Evolutionary conservation across 2,329 filamentous ascomycete genomes (phyloP).

Genomic region (Paecilomyces sp.): DNA sequence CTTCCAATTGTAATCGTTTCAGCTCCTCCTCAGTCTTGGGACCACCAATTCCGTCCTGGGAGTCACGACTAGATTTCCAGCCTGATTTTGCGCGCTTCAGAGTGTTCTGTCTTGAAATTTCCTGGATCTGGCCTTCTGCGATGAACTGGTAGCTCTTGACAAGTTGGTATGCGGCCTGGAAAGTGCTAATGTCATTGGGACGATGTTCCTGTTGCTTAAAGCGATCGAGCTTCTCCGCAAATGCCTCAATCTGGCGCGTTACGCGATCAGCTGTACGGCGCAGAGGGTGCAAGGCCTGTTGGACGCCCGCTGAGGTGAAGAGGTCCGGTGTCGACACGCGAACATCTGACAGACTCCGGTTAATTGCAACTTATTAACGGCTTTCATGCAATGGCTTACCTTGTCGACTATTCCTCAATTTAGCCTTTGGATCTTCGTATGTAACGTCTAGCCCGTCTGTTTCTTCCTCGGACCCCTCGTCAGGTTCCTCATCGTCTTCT

Average conservation of each 20-base stretch:
- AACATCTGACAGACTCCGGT: slow-evolving; percentile 10
- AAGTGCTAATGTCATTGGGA: slow-evolving; percentile 46
- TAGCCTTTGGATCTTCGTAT: slow-evolving; percentile 4
- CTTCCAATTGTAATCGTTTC: slow-evolving; percentile 69
- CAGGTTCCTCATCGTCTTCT: slow-evolving; percentile 19
- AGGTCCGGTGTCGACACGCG: slow-evolving; percentile 19
- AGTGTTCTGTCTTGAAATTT: slow-evolving; percentile 32
- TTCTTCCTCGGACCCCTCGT: slow-evolving; percentile 18
- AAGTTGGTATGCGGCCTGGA: slow-evolving; percentile 61
- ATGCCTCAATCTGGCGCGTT: slow-evolving; percentile 76
- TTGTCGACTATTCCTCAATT: slow-evolving; percentile 3
- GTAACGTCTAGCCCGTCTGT: slow-evolving; percentile 19
- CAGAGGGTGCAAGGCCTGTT: slow-evolving; percentile 51
- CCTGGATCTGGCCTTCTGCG: slow-evolving; percentile 44
- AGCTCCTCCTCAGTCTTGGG: slow-evolving; percentile 24
- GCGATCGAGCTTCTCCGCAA: slow-evolving; percentile 73
- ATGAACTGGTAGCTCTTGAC: slow-evolving; percentile 57
- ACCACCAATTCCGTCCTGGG: slow-evolving; percentile 4
- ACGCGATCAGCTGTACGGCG: slow-evolving; percentile 61
- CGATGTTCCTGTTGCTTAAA: slow-evolving; percentile 53
- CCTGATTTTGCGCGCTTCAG: slow-evolving; percentile 30
- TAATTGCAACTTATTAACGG: background rate
- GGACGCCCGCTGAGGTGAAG: slow-evolving; percentile 41
- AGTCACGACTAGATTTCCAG: slow-evolving; percentile 17
- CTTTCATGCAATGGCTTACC: slow-evolving; percentile 5